A percentile compares a stretch with the other conserved stretches of the same genome.
Conservation (phyloP, 1,284 basidiomycete species). For the Fomitopsis betulina region DNA sequence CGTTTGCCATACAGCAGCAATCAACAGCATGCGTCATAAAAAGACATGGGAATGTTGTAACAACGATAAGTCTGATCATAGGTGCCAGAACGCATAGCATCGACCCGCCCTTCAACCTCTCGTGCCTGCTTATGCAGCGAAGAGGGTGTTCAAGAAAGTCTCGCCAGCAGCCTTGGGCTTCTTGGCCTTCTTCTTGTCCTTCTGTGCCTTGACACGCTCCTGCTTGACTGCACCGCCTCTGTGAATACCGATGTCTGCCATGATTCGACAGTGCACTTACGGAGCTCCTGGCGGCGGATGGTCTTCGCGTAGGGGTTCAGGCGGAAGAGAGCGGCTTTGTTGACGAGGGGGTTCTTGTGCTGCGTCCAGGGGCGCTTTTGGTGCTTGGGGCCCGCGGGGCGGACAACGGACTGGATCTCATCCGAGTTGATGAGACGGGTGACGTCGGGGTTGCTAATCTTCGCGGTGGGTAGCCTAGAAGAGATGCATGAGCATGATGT, state of each 20-base stretch:
- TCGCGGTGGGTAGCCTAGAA: conserved; percentile 81
- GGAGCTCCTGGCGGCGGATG: conserved; percentile 81
- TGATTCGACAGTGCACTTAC: conserved; percentile 42
- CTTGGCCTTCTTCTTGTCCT: conserved; percentile 61
- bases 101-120: conserved; percentile 14
- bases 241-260: not conserved
- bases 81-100: conserved; percentile 17
- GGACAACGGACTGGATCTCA: conserved; percentile 94
- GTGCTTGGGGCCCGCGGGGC: conserved; percentile 75
- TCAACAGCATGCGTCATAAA: conserved; percentile 5
- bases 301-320: conserved; percentile 99
- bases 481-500: conserved; percentile 1
- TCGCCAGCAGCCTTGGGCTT: conserved; percentile 68
- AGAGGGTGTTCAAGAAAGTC: conserved; percentile 83
- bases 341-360: conserved; percentile 98
- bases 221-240: conserved; percentile 58
- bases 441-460: conserved; percentile 96
- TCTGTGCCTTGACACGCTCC: conserved; percentile 65
- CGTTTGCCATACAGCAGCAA: not conserved
- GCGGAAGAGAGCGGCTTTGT: conserved; percentile 96
- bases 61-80: conserved; percentile 16
- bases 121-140: conserved; percentile 63
- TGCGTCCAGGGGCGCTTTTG: conserved; percentile 97
- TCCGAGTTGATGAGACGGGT: conserved; percentile 98
- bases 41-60: conserved; percentile 1